A percentile compares a stretch with the other conserved stretches of the same genome.
Evolutionary conservation across 1,284 basidiomycete species (phyloP).

Genomic region (Leccinum subspadiceum): DNA sequence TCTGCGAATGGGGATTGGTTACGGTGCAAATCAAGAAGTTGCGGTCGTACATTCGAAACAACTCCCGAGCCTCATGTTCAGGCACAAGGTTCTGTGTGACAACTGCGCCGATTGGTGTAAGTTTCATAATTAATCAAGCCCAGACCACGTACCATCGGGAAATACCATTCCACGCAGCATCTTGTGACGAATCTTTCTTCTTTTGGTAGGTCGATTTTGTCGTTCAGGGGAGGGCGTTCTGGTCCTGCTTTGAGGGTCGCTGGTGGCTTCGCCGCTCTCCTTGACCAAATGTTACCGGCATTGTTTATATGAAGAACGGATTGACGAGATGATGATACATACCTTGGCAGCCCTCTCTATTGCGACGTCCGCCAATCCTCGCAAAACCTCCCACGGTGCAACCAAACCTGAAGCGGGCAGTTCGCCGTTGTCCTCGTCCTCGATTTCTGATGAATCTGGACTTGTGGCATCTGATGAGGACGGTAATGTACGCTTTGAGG

Average conservation of each 20-base stretch:
- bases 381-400: conserved; percentile 80
- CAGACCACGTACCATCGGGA: conserved; percentile 57
- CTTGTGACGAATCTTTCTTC: conserved; percentile 66
- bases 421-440: conserved; percentile 71
- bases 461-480: conserved; percentile 65
- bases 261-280: conserved; percentile 70
- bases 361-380: conserved; percentile 77
- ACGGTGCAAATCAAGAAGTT: not conserved
- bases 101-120: conserved; percentile 43
- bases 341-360: conserved; percentile 75
- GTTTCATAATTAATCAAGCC: conserved; percentile 3
- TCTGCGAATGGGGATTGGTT: conserved; percentile 37
- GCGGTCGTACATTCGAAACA: conserved; percentile 70
- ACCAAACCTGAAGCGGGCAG: conserved; percentile 77
- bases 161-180: conserved; percentile 51
- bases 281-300: conserved; percentile 24
- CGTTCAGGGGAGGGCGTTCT: conserved; percentile 69
- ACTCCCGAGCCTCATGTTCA: conserved; percentile 77
- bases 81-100: conserved; percentile 77
- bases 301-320: not conserved
- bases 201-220: conserved; percentile 63
- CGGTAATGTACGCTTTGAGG: conserved; percentile 58
- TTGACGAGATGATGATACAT: conserved; percentile 15
- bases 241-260: conserved; percentile 71
- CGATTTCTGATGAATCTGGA: conserved; percentile 73